Percentiles rank a stretch among this genome's conserved stretches.
phyloP scores from a whole-genome alignment of 75 land plant genomes.

The Azolla pinnata region DNA sequence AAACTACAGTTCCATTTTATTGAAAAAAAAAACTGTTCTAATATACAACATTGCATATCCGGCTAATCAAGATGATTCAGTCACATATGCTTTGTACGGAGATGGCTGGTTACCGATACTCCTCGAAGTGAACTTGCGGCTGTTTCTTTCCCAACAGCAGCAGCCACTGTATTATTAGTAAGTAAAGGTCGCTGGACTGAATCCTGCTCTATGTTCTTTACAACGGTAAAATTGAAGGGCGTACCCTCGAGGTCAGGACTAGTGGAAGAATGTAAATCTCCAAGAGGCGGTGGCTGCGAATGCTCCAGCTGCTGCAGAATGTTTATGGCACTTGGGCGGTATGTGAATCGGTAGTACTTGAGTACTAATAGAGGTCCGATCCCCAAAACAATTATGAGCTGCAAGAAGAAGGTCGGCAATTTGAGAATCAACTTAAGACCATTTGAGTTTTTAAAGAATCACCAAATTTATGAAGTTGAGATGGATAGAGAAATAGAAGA shows the following conservation, averaged over 20 bases:
- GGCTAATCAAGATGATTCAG: neutral
- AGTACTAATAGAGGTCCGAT: slow-evolving; percentile 84
- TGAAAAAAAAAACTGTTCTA: too few relatives aligned
- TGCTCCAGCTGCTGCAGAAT: slow-evolving; percentile 79
- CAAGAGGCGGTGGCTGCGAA: slow-evolving; percentile 21
- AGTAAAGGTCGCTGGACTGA: neutral
- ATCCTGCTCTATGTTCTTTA: neutral
- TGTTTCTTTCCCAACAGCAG: neutral
- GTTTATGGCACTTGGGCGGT: slow-evolving; percentile 79
- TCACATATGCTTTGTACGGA: slow-evolving; percentile 1
- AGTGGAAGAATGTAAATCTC: neutral
- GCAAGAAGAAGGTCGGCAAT: too few relatives aligned
- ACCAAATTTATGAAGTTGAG: too few relatives aligned
- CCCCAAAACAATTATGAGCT: slow-evolving; percentile 73
- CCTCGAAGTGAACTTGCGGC: neutral
- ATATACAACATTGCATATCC: too few relatives aligned
- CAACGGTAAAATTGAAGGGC: neutral
- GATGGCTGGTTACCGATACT: neutral
- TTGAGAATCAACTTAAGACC: too few relatives aligned
- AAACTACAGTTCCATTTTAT: too few relatives aligned
- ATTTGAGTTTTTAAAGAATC: too few relatives aligned
- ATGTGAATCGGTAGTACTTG: slow-evolving; percentile 78
- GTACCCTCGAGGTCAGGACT: slow-evolving; percentile 1
- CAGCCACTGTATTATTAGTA: neutral
- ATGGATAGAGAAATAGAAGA: too few relatives aligned